Evolutionary conservation across 768 basidiomycete genomes (phyloP).

Genomic region (Tephrocybe rancida): DNA sequence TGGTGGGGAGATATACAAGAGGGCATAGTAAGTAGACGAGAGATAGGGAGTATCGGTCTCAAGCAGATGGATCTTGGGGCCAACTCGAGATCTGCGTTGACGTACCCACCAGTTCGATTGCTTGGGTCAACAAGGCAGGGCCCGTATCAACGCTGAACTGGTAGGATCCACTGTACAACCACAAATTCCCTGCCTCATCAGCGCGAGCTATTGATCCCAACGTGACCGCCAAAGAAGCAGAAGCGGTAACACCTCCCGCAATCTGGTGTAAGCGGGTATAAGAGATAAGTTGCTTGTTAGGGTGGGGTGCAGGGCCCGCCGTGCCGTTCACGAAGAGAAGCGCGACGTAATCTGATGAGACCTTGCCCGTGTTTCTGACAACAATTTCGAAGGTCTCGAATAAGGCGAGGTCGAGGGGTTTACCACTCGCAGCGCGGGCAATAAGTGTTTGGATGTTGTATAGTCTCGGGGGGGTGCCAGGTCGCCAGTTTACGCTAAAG

Average conservation of each 20-base stretch:
- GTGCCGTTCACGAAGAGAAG: conserved; percentile 52
- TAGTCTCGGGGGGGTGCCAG: conserved; percentile 28
- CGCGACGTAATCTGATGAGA: conserved; percentile 56
- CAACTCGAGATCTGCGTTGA: conserved; percentile 41
- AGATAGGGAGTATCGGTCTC: neutral
- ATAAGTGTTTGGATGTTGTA: conserved; percentile 47
- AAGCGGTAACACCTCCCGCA: conserved; percentile 23
- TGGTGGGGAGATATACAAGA: too few relatives aligned
- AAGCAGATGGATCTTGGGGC: conserved; percentile 26
- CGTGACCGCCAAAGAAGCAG: conserved; percentile 42
- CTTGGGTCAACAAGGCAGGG: conserved; percentile 34
- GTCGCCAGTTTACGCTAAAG: conserved; percentile 44
- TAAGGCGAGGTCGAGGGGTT: conserved; percentile 40
- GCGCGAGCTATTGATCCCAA: conserved; percentile 52
- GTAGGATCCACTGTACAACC: conserved; percentile 49
- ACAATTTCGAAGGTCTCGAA: conserved; percentile 52
- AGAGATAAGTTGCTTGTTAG: conserved; percentile 52
- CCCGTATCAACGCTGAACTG: conserved; percentile 44
- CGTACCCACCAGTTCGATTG: conserved; percentile 45
- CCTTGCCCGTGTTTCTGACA: conserved; percentile 50
- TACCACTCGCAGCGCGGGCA: conserved; percentile 16
- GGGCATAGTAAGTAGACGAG: too few relatives aligned
- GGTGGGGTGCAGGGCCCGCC: conserved; percentile 51
- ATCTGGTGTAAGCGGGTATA: conserved; percentile 43
- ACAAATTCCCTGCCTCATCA: conserved; percentile 45